These are phyloP conservation scores for Geum urbanum DNA, from an alignment of 306 rosid species.

Conservation along the genomic window DNA sequence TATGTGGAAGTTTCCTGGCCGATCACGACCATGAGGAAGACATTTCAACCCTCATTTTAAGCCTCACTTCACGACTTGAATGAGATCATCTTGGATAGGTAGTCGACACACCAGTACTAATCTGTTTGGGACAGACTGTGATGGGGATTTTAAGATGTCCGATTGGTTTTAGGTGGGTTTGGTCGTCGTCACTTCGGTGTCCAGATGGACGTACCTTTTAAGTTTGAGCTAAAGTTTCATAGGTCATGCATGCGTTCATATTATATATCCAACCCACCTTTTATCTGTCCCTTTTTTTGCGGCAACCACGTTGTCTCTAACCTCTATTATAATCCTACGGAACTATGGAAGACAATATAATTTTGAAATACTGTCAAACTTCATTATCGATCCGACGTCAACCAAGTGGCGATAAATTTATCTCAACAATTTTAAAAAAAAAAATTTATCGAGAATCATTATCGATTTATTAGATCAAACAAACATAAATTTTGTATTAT, in stretches of 20 bases:
- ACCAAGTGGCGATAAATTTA: too few species aligned
- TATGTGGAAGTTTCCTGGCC: neutral
- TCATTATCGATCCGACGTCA: too few species aligned
- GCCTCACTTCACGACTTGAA: conserved; percentile 14
- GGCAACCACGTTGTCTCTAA: conserved; percentile 16
- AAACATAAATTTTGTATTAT: neutral
- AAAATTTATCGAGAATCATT: too few species aligned
- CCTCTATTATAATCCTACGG: neutral
- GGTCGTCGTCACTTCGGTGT: neutral
- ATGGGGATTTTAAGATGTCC: neutral
- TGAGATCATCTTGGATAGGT: neutral
- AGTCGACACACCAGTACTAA: neutral
- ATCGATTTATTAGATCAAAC: too few species aligned
- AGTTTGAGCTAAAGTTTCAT: too few species aligned
- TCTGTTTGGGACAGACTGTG: neutral
- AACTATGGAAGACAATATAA: neutral
- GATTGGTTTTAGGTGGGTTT: neutral
- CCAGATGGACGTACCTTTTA: neutral
- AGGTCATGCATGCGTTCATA: neutral
- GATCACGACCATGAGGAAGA: neutral
- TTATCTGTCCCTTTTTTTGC: conserved; percentile 24
- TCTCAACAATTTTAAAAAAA: too few species aligned
- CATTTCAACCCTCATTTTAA: too few species aligned
- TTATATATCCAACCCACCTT: neutral
- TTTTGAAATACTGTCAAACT: neutral